Evolutionary conservation across 2,329 filamentous ascomycete genomes (phyloP).

Genomic region (Monosporascus ibericus): DNA sequence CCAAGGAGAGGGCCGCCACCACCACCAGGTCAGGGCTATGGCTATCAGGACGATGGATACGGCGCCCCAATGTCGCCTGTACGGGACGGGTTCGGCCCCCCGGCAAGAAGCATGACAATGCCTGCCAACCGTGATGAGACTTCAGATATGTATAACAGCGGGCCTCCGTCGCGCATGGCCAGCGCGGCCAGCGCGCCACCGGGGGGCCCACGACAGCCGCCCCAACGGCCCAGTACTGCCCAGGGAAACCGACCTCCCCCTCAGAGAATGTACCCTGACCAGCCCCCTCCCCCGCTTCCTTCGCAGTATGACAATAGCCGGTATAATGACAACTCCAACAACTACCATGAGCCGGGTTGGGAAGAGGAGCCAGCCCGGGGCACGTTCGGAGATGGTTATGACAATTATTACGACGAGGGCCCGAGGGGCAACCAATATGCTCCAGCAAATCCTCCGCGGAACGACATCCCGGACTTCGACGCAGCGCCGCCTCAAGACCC

Average conservation of each 20-base stretch:
- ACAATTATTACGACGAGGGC: constrained; percentile 44
- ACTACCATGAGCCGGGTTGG: constrained; percentile 27
- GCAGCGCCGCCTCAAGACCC: constrained; percentile 27
- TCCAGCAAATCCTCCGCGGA: constrained; percentile 20
- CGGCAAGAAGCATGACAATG: constrained; percentile 57
- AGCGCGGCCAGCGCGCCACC: constrained; percentile 43
- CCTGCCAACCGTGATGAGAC: constrained; percentile 39
- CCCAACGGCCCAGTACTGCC: constrained; percentile 50
- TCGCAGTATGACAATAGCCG: constrained; percentile 1
- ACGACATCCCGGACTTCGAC: constrained; percentile 39
- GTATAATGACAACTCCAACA: too few relatives aligned
- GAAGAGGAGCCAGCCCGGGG: constrained; percentile 27
- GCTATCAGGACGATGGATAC: constrained; percentile 32
- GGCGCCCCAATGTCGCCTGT: constrained; percentile 29
- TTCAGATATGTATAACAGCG: constrained; percentile 30
- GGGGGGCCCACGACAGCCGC: constrained; percentile 38
- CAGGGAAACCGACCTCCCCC: constrained; percentile 46
- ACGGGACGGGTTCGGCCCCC: constrained; percentile 42
- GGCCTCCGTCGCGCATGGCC: constrained; percentile 32
- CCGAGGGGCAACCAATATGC: constrained; percentile 25
- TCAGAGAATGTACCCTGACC: constrained; percentile 44
- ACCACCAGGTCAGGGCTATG: constrained; percentile 26
- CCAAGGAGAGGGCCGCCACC: constrained; percentile 29
- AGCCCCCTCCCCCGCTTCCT: constrained; percentile 30
- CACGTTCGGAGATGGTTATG: constrained; percentile 48